Percentiles rank a stretch among this genome's conserved stretches.
phyloP scores from a whole-genome alignment of 306 rosid species.

The Prunus mira region DNA sequence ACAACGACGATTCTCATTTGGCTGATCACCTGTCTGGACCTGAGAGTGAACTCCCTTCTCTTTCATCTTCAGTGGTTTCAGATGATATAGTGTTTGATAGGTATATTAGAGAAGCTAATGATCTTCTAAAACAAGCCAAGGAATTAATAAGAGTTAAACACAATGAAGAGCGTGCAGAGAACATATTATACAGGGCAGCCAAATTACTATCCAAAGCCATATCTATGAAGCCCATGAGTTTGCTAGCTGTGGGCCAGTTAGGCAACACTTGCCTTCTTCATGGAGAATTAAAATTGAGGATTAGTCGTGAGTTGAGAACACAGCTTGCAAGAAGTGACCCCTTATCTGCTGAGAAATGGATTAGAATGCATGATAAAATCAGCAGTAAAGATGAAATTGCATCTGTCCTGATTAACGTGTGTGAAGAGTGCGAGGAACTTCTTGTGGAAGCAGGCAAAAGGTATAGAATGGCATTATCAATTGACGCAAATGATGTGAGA shows the following conservation, averaged over 20 bases:
- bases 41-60: conserved; percentile 41
- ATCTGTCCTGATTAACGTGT: conserved; percentile 57
- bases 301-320: conserved; percentile 71
- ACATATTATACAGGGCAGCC: conserved; percentile 64
- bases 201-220: conserved; percentile 73
- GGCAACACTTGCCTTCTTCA: conserved; percentile 95
- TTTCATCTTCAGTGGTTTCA: conserved; percentile 51
- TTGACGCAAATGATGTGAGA: conserved; percentile 75
- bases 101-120: conserved; percentile 71
- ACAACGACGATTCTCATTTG: conserved; percentile 21
- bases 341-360: conserved; percentile 38
- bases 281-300: conserved; percentile 85
- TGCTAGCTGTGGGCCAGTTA: conserved; percentile 87
- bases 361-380: conserved; percentile 43
- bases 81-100: conserved; percentile 72
- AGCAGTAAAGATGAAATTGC: conserved; percentile 56
- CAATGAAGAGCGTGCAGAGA: conserved; percentile 66
- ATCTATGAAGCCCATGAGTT: conserved; percentile 83
- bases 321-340: conserved; percentile 52
- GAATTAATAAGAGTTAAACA: conserved; percentile 48
- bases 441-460: conserved; percentile 93
- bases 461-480: conserved; percentile 84
- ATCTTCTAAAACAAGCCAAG: conserved; percentile 70
- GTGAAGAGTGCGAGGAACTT: conserved; percentile 93
- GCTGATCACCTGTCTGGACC: conserved; percentile 29